These are phyloP conservation scores for Xylariales sp. DNA, from an alignment of 2,329 filamentous ascomycete species.

Conservation along the genomic window DNA sequence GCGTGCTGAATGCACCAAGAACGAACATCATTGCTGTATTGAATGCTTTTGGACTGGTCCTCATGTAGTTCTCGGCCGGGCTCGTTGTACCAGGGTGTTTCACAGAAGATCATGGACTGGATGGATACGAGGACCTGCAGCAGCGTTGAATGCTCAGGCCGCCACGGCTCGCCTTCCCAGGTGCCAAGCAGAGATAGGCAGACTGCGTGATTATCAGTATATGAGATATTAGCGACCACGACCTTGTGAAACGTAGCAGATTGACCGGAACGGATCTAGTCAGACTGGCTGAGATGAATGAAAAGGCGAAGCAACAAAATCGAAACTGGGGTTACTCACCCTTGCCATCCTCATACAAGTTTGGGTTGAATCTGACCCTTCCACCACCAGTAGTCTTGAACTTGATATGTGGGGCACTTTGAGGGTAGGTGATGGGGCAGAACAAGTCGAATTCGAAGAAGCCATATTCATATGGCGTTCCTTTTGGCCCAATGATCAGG, in stretches of 20 bases:
- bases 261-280: too few species aligned
- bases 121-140: constrained; percentile 51
- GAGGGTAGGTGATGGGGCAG: constrained; percentile 37
- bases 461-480: constrained; percentile 49
- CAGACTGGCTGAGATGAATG: neutral
- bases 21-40: constrained; percentile 27
- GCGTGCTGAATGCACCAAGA: constrained; percentile 23
- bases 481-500: constrained; percentile 43
- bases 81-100: constrained; percentile 51
- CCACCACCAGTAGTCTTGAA: constrained; percentile 43
- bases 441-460: constrained; percentile 52
- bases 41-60: constrained; percentile 14
- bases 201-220: too few species aligned
- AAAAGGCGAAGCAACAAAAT: neutral
- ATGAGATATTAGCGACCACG: neutral
- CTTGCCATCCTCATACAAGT: constrained; percentile 44
- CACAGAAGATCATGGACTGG: constrained; percentile 53
- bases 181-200: constrained; percentile 47
- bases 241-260: too few species aligned
- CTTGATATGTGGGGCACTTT: constrained; percentile 32
- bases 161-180: constrained; percentile 44
- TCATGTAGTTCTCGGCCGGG: constrained; percentile 32
- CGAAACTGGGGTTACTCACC: too few species aligned
- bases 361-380: constrained; percentile 41
- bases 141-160: constrained; percentile 40